A percentile compares a stretch with the other conserved stretches of the same genome.
These are phyloP conservation scores for Hylodesmum podocarpum DNA, from an alignment of 306 rosid species.

Conservation along the genomic window DNA sequence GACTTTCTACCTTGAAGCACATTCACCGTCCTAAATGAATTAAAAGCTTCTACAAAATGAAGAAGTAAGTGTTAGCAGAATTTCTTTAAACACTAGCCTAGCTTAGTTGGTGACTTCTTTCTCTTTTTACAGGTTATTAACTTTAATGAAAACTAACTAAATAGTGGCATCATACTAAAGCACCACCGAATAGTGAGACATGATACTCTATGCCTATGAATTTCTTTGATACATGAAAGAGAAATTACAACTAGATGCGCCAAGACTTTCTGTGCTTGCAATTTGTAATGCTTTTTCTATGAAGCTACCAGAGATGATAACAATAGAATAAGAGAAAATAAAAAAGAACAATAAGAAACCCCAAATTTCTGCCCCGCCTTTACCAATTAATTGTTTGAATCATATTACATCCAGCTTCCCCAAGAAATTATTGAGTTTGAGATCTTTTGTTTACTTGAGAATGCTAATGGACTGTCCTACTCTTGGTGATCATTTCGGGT, in stretches of 20 bases:
- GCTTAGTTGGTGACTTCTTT: background rate
- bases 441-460: constrained; percentile 21
- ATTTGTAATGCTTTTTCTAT: no score
- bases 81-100: background rate
- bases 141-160: background rate
- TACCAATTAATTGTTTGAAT: constrained; percentile 24
- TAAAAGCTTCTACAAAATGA: no score
- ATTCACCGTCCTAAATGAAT: no score
- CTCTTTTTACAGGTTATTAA: constrained; percentile 8
- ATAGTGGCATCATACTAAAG: background rate
- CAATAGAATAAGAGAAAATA: background rate
- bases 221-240: constrained; percentile 15
- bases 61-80: background rate
- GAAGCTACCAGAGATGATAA: constrained; percentile 4
- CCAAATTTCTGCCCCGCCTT: background rate
- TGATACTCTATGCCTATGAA: constrained; percentile 27
- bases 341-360: background rate
- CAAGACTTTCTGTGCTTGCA: no score
- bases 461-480: constrained; percentile 13
- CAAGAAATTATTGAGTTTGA: constrained; percentile 27
- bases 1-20: no score
- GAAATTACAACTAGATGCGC: constrained; percentile 29
- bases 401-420: constrained; percentile 23
- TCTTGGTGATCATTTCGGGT: constrained; percentile 11
- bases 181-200: background rate